phyloP scores from a whole-genome alignment of 2,329 filamentous ascomycete species.

The Ophiostoma angusticollis region DNA sequence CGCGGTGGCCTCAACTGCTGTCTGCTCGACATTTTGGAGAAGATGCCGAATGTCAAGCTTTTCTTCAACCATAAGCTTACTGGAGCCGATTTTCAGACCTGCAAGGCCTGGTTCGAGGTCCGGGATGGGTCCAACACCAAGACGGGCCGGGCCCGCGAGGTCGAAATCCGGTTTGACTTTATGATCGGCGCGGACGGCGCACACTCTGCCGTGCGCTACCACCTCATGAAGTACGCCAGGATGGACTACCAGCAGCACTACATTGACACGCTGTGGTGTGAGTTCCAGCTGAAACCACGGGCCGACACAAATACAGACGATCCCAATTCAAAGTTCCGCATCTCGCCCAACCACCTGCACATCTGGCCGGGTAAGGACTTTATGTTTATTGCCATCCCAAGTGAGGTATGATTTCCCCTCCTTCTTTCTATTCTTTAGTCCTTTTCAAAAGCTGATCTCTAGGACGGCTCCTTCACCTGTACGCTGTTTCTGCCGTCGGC shows the following conservation, averaged over 20 bases:
- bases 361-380: slow-evolving; percentile 92
- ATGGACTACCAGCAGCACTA: slow-evolving; percentile 92
- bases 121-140: slow-evolving; percentile 22
- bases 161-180: slow-evolving; percentile 79
- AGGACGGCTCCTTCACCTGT: slow-evolving; percentile 87
- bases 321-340: slow-evolving; percentile 46
- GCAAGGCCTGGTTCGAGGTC: slow-evolving; percentile 78
- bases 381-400: slow-evolving; percentile 97
- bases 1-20: slow-evolving; percentile 69
- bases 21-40: slow-evolving; percentile 71
- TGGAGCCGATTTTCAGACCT: slow-evolving; percentile 68
- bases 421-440: neutral
- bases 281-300: slow-evolving; percentile 65
- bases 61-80: slow-evolving; percentile 91
- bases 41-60: slow-evolving; percentile 77
- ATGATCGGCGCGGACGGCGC: slow-evolving; percentile 92
- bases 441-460: slow-evolving; percentile 11
- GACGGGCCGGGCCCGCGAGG: slow-evolving; percentile 46
- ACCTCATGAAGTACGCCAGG: slow-evolving; percentile 87
- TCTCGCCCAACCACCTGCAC: slow-evolving; percentile 87
- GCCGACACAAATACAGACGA: slow-evolving; percentile 18
- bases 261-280: slow-evolving; percentile 94
- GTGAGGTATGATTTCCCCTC: slow-evolving; percentile 31
- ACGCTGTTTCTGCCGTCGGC: slow-evolving; percentile 75
- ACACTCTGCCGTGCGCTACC: slow-evolving; percentile 79